A percentile compares a stretch with the other conserved stretches of the same genome.
Conservation (phyloP, 176 grass and related monocot species). For the Musa beccarii region DNA sequence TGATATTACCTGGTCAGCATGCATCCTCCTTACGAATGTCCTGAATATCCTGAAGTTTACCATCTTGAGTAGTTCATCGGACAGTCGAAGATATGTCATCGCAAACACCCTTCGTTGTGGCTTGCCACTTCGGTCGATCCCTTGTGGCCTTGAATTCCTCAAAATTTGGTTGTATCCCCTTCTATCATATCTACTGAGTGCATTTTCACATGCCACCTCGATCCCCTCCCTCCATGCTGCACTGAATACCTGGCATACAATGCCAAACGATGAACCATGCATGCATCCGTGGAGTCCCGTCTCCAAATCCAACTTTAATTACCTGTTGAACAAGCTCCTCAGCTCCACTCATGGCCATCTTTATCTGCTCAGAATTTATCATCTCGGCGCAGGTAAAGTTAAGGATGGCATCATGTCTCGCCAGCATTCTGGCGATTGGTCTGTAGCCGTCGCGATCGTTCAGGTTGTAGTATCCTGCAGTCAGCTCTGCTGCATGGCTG, state of each 20-base stretch:
- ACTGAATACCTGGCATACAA: conserved; percentile 50
- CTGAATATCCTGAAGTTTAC: conserved; percentile 62
- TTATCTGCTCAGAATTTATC: conserved; percentile 52
- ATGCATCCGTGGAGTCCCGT: not conserved
- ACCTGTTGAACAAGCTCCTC: conserved; percentile 93
- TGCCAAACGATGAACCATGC: not conserved
- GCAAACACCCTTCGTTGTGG: conserved; percentile 44
- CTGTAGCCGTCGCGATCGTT: conserved; percentile 71
- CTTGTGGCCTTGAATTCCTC: conserved; percentile 60
- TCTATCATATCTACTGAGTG: conserved; percentile 56
- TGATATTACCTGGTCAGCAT: conserved; percentile 62
- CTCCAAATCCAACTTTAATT: conserved; percentile 4
- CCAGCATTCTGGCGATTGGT: conserved; percentile 66
- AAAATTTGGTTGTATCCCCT: conserved; percentile 78
- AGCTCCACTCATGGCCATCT: conserved; percentile 47
- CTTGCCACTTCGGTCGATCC: conserved; percentile 41
- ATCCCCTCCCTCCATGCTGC: conserved; percentile 87
- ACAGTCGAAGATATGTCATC: conserved; percentile 82
- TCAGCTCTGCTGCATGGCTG: conserved; percentile 83
- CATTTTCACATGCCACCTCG: conserved; percentile 66
- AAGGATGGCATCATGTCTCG: conserved; percentile 49
- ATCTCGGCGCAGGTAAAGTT: conserved; percentile 96
- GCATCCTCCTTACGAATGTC: conserved; percentile 82
- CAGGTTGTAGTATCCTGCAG: conserved; percentile 71
- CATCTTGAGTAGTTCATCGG: conserved; percentile 47